A percentile compares a stretch with the other conserved stretches of the same genome.
These are phyloP conservation scores for Corylus americana DNA, from an alignment of 306 rosid species.

Conservation along the genomic window DNA sequence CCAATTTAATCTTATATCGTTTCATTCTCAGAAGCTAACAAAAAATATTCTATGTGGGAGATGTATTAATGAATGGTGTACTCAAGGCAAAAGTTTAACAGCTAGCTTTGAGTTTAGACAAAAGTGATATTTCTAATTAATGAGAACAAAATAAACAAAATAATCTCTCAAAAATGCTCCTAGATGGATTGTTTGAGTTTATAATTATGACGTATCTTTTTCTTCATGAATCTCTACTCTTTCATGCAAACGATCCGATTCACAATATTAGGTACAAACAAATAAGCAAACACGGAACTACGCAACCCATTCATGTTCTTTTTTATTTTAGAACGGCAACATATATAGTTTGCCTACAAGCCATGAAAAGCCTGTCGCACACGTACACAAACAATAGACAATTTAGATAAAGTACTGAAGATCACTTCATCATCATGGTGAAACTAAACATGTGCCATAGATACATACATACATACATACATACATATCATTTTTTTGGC, in stretches of 20 bases:
- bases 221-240: neutral
- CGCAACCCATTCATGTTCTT: neutral
- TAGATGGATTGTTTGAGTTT: neutral
- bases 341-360: neutral
- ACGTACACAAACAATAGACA: neutral
- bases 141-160: neutral
- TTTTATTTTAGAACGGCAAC: neutral
- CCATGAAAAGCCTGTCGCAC: neutral
- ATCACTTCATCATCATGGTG: neutral
- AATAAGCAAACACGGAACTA: neutral
- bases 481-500: neutral
- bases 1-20: too few species aligned
- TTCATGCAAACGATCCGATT: neutral
- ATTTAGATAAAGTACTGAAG: too few species aligned
- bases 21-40: too few species aligned
- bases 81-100: too few species aligned
- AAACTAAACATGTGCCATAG: neutral
- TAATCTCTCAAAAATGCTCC: neutral
- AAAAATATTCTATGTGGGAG: too few species aligned
- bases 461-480: too few species aligned
- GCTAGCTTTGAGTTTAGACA: too few species aligned
- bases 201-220: neutral
- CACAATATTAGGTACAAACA: neutral
- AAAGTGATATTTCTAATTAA: too few species aligned
- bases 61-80: too few species aligned